Base-by-base conservation (phyloP, 352 stramenopile species). In the Globisporangium acanthophoron region DNA sequence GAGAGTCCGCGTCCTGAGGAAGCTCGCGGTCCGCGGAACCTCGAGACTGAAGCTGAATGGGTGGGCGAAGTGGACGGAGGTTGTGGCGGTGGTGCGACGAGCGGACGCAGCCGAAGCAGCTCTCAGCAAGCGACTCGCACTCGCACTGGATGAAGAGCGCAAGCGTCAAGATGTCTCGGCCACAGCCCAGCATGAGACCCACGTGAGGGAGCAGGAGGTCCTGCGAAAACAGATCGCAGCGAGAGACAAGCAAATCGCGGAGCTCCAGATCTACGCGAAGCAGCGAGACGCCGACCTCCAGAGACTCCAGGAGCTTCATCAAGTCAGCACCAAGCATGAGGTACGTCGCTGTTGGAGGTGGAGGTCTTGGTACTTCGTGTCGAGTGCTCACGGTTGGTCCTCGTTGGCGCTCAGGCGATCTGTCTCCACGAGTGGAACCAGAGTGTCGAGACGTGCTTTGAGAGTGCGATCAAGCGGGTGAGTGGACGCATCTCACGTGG, bases 381-480 rank as follows among this genome's bases (percentile, higher is more conserved):
- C 7, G 33, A 5, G 13, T n/a, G 5, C 11, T 35, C 15, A 40
- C 12, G 11, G 11, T 9, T 2, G 35, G 12, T 15, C 35, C 8
- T 41, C 35, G 8, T 3, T 41, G 9, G 9, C 11, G 9, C 4
- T 21, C 44, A 83, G 71, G 31, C 29, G 9, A 53, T 47, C 1
- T 47, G 18, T 1, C 58, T 59, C 37, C 66, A 24, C 6, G 63
- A 65, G 12, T 70, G 62, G 62, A 68, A 69, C 12, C 55, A 70
- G 50, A 47, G 66, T 16, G 52, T 85, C 9, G 62, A 73, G 4
- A 56, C 56, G 0, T 83, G 71, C 41, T 67, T 85, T 18, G 64
- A 87, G 56, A 52, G 12, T 1, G 55, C 62, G 3, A 68, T 81
- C 33, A 37, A 52, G 33, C 41, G 58, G 47, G 66, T 72, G 45